Evolutionary conservation across 352 stramenopile species (phyloP).

Genomic region (Aphanomyces cochlioides): DNA sequence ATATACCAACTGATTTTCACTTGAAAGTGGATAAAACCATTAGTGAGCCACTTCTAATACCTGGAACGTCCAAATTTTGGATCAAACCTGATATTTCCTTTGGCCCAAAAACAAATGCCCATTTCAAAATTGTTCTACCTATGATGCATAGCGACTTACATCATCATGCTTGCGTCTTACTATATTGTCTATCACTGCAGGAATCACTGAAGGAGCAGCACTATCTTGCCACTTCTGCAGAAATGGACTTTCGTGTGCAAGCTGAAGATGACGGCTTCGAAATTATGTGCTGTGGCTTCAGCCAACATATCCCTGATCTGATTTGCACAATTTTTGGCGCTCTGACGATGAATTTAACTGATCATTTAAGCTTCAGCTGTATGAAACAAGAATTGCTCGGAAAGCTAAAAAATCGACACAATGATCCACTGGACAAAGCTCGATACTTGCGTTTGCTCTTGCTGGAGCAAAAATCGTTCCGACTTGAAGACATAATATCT

Average conservation of each 20-base stretch:
- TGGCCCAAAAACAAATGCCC: not conserved
- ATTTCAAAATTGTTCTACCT: slow-evolving; percentile 17
- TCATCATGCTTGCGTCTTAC: not conserved
- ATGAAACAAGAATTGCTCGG: not conserved
- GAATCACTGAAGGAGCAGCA: not conserved
- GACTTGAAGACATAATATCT: not conserved
- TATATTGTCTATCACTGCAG: slow-evolving; percentile 6
- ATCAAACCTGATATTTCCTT: slow-evolving; percentile 5
- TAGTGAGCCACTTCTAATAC: not conserved
- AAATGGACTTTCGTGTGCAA: slow-evolving; percentile 7
- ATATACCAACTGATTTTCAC: slow-evolving; percentile 28
- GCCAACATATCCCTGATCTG: slow-evolving; percentile 5
- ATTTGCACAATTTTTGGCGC: not conserved
- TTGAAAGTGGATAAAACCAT: not conserved
- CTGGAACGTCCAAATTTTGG: slow-evolving; percentile 5
- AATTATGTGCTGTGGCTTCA: not conserved
- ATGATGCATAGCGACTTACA: not conserved
- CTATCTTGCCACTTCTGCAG: slow-evolving; percentile 17
- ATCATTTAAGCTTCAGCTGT: not conserved
- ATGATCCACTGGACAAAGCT: not conserved
- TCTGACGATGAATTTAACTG: not conserved
- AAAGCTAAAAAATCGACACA: not conserved
- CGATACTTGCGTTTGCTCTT: slow-evolving; percentile 14
- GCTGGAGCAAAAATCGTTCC: not conserved
- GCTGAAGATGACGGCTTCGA: slow-evolving; percentile 16